Percentiles rank a stretch among this genome's conserved stretches.
These are phyloP conservation scores for Geranium brycei DNA, from an alignment of 345 rosid species.

Conservation along the genomic window DNA sequence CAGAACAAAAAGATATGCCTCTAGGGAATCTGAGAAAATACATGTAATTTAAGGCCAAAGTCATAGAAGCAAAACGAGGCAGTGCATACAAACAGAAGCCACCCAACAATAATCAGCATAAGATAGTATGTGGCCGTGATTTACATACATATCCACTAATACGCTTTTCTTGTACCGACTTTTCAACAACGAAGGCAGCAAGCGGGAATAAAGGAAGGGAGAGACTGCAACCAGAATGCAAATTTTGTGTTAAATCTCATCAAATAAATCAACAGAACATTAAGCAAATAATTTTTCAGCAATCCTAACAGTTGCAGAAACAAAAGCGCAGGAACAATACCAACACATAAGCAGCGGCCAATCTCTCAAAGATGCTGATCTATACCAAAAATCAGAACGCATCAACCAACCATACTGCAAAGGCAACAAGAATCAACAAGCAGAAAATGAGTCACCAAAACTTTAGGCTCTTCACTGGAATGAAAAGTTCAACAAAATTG, in stretches of 20 bases:
- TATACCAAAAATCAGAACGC: slow-evolving; percentile 83
- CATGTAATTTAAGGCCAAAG: not conserved
- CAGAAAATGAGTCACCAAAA: not conserved
- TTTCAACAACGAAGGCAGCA: slow-evolving; percentile 70
- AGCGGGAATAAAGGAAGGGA: slow-evolving; percentile 72
- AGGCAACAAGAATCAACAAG: slow-evolving; percentile 5
- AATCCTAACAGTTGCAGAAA: not conserved
- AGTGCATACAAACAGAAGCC: not conserved
- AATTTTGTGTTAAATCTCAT: not conserved
- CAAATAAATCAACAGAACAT: not conserved
- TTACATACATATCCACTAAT: slow-evolving; percentile 57
- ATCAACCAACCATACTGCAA: slow-evolving; percentile 96
- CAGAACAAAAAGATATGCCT: not conserved
- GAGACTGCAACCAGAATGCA: slow-evolving; percentile 43
- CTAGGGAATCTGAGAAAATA: not conserved
- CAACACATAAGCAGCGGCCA: slow-evolving; percentile 99
- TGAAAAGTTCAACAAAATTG: not conserved
- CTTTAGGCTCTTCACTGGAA: no score
- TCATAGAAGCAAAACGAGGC: no score
- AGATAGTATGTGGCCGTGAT: slow-evolving; percentile 8
- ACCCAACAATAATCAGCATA: not conserved
- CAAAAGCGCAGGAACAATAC: slow-evolving; percentile 23
- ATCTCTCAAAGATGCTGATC: slow-evolving; percentile 72
- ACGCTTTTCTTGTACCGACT: slow-evolving; percentile 42
- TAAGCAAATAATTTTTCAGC: slow-evolving; percentile 1